A percentile compares a stretch with the other conserved stretches of the same genome.
Conservation (phyloP, 2,329 filamentous ascomycete species). For the Sporothrix brunneoviolacea region DNA sequence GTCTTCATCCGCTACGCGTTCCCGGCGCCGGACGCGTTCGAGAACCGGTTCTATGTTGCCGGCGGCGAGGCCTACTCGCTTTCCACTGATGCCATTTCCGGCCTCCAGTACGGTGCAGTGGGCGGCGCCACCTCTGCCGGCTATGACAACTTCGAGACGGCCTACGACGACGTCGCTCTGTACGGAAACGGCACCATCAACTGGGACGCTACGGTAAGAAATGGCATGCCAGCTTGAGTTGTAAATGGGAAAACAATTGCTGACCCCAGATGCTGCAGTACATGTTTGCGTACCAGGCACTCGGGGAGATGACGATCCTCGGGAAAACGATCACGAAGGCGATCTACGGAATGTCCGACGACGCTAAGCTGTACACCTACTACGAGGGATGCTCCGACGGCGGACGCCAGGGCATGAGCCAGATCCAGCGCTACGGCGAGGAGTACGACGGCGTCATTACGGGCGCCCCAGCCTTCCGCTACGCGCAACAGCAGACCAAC, state of each 20-base stretch:
- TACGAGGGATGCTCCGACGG: constrained; percentile 44
- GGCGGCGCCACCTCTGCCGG: constrained; percentile 33
- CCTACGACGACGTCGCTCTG: constrained; percentile 33
- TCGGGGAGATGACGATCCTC: constrained; percentile 44
- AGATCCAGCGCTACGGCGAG: constrained; percentile 33
- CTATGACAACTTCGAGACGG: constrained; percentile 27
- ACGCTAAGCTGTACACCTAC: constrained; percentile 40
- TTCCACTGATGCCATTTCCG: too few species aligned
- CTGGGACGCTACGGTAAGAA: constrained; percentile 41
- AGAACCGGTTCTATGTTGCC: constrained; percentile 39
- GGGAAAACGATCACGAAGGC: constrained; percentile 37
- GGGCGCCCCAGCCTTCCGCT: constrained; percentile 42
- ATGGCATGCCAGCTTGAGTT: too few species aligned
- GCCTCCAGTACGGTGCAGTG: constrained; percentile 13
- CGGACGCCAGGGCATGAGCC: constrained; percentile 43
- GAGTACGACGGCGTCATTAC: constrained; percentile 39
- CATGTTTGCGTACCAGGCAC: constrained; percentile 45
- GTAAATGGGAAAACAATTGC: too few species aligned
- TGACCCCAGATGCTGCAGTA: too few species aligned
- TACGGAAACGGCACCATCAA: constrained; percentile 45
- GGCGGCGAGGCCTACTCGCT: constrained; percentile 37
- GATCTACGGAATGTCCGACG: constrained; percentile 29
- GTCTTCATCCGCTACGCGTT: constrained; percentile 30
- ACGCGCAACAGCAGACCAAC: constrained; percentile 38
- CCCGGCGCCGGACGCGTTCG: constrained; percentile 30